Conservation (phyloP, 2,329 filamentous ascomycete genomes). For the Pseudocercospora ulei region DNA sequence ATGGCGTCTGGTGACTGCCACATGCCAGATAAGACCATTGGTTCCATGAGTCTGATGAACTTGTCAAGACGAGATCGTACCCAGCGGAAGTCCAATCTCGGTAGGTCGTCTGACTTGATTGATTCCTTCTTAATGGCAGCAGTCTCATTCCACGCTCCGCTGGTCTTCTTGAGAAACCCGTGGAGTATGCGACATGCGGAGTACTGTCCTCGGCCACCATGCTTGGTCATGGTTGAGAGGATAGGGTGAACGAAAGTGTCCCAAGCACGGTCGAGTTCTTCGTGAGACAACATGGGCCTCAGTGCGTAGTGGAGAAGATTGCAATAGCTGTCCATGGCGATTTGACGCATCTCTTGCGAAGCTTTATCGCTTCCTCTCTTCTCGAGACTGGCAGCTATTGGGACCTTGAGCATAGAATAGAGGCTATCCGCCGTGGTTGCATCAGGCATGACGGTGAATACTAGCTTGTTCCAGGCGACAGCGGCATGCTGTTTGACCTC, state of each 20-base stretch:
- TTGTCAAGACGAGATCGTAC: constrained; percentile 59
- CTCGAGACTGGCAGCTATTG: constrained; percentile 58
- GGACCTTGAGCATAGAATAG: constrained; percentile 56
- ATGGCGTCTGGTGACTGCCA: constrained; percentile 34
- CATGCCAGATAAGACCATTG: constrained; percentile 43
- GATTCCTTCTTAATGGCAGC: constrained; percentile 49
- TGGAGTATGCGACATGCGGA: constrained; percentile 60
- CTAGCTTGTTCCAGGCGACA: constrained; percentile 73
- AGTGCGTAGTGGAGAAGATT: constrained; percentile 76
- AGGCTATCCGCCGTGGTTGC: constrained; percentile 48
- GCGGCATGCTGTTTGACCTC: constrained; percentile 66
- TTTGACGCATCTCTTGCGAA: constrained; percentile 42
- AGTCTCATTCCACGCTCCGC: constrained; percentile 61
- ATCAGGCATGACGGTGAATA: constrained; percentile 61
- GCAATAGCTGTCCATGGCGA: constrained; percentile 63
- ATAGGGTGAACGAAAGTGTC: constrained; percentile 60
- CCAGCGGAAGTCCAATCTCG: constrained; percentile 77
- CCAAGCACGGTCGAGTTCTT: constrained; percentile 70
- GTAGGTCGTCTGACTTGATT: constrained; percentile 63
- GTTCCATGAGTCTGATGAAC: constrained; percentile 55
- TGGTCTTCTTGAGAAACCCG: constrained; percentile 58
- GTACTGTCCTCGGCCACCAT: constrained; percentile 45
- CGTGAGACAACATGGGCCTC: constrained; percentile 55
- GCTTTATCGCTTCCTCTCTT: constrained; percentile 50
- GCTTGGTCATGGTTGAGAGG: constrained; percentile 49